A percentile compares a stretch with the other conserved stretches of the same genome.
Conservation (phyloP, 2,329 filamentous ascomycete genomes). For the Colletotrichum plurivorum region DNA sequence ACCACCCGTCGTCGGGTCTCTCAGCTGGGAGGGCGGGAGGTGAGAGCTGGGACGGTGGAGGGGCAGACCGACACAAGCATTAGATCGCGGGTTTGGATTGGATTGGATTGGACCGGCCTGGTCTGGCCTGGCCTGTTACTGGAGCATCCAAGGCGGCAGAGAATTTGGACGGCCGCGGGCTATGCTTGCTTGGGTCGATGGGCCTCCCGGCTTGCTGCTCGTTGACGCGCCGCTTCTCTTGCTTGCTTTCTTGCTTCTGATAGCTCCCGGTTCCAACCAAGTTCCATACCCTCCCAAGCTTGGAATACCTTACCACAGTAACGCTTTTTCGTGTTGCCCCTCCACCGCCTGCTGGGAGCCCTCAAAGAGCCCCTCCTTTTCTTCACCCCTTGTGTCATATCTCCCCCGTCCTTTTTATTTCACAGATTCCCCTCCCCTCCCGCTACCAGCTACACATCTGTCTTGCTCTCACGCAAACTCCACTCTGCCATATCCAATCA, state of each 20-base stretch:
- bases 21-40: conserved; percentile 11
- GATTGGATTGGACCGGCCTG: conserved; percentile 27
- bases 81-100: conserved; percentile 22
- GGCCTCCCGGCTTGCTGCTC: conserved; percentile 18
- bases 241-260: conserved; percentile 32
- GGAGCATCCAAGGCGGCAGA: background rate
- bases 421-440: conserved; percentile 24
- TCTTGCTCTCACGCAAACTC: conserved; percentile 22
- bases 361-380: conserved; percentile 39
- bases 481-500: conserved; percentile 22
- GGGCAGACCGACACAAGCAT: conserved; percentile 31
- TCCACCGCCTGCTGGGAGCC: conserved; percentile 27
- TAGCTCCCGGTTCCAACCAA: conserved; percentile 35
- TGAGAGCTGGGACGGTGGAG: conserved; percentile 22
- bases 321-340: conserved; percentile 34
- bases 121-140: conserved; percentile 2
- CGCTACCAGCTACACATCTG: conserved; percentile 2
- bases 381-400: conserved; percentile 37
- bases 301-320: conserved; percentile 33
- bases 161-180: conserved; percentile 2
- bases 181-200: conserved; percentile 22
- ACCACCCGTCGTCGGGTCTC: conserved; percentile 22
- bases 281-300: conserved; percentile 21
- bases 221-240: background rate
- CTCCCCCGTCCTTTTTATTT: conserved; percentile 32